Conservation (phyloP, 805 yeast genomes). For the Scheffersomyces ergatensis region DNA sequence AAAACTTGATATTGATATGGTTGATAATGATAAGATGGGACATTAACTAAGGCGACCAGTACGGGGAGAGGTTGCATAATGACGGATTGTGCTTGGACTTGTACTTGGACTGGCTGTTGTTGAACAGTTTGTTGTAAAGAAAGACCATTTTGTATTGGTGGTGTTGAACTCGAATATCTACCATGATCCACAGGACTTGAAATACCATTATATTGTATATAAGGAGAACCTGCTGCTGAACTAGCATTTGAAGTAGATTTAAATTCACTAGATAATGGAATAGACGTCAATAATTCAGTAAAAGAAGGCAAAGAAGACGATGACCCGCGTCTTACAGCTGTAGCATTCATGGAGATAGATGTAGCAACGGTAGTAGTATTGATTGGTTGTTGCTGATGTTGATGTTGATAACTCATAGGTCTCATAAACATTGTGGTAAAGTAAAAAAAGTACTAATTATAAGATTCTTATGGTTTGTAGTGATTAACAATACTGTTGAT, state of each 20-base stretch:
- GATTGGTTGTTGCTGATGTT: not conserved
- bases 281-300: slow-evolving; percentile 28
- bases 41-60: not conserved
- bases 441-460: no score
- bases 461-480: no score
- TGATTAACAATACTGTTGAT: no score
- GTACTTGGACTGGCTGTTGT: no score
- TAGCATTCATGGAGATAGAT: not conserved
- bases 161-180: not conserved
- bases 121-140: not conserved
- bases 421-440: not conserved
- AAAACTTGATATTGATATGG: not conserved
- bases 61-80: not conserved
- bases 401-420: not conserved
- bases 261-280: slow-evolving; percentile 22
- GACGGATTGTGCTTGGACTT: not conserved
- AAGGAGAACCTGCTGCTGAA: not conserved
- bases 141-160: not conserved
- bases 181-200: not conserved
- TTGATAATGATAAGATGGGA: not conserved
- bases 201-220: not conserved
- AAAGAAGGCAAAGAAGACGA: slow-evolving; percentile 27
- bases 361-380: no score
- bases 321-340: not conserved
- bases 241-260: not conserved